phyloP scores from a whole-genome alignment of 306 rosid genomes.

The Mimosa pudica region DNA sequence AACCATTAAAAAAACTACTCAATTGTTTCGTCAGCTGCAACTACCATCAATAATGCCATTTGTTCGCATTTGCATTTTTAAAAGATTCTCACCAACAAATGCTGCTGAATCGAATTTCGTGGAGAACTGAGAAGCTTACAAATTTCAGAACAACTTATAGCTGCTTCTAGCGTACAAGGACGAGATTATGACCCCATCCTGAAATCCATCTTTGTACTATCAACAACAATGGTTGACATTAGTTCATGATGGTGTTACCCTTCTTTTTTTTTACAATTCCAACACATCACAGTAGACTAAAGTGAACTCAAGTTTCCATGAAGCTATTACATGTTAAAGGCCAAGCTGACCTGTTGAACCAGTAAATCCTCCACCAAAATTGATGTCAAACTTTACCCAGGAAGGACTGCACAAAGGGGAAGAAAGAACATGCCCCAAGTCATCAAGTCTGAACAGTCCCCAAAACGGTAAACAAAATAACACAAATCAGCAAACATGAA shows the following conservation, averaged over 20 bases:
- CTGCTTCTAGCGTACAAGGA: constrained; percentile 51
- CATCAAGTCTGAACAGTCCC: neutral
- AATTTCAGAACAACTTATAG: constrained; percentile 43
- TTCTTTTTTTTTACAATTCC: constrained; percentile 47
- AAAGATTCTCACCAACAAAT: constrained; percentile 43
- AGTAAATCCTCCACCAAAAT: constrained; percentile 39
- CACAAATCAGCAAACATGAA: constrained; percentile 25
- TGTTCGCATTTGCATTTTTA: constrained; percentile 18
- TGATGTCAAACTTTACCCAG: constrained; percentile 57
- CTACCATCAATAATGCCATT: constrained; percentile 30
- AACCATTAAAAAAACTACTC: neutral
- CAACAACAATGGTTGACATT: constrained; percentile 44
- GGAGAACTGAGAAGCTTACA: constrained; percentile 40
- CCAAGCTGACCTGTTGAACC: constrained; percentile 43
- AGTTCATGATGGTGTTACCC: constrained; percentile 37
- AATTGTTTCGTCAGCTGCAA: constrained; percentile 27
- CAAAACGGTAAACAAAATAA: neutral
- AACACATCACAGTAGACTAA: constrained; percentile 48
- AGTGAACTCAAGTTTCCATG: constrained; percentile 47
- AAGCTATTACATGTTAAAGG: constrained; percentile 37
- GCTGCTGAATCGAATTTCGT: constrained; percentile 25
- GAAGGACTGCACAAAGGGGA: constrained; percentile 60
- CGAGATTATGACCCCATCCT: constrained; percentile 43
- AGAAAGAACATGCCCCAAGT: neutral
- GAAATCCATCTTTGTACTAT: constrained; percentile 51